These are phyloP conservation scores for Penicillium flavigenum DNA, from an alignment of 495 filamentous ascomycete species.

Conservation along the genomic window DNA sequence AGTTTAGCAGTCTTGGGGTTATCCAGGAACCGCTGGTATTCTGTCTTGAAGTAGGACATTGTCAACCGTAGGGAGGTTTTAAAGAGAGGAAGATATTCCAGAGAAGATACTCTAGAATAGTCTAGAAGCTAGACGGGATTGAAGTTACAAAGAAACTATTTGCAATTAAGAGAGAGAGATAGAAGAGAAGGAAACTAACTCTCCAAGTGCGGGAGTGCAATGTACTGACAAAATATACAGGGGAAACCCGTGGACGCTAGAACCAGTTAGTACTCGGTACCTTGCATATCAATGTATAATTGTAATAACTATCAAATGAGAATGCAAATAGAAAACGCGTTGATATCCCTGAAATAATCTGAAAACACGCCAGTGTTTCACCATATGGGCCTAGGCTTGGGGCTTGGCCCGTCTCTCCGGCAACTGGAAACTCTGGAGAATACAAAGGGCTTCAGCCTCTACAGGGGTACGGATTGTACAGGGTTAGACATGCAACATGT, in stretches of 20 bases:
- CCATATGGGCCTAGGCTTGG: constrained; percentile 13
- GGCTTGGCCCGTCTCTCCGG: constrained; percentile 31
- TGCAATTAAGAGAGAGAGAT: neutral
- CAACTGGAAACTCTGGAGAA: constrained; percentile 26
- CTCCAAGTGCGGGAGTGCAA: neutral
- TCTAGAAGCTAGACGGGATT: neutral
- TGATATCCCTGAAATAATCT: constrained; percentile 13
- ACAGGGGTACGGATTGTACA: constrained; percentile 1
- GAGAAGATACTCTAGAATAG: neutral
- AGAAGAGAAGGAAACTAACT: constrained; percentile 2
- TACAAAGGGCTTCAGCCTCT: neutral
- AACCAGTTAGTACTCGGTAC: constrained; percentile 10
- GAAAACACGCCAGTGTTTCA: constrained; percentile 48
- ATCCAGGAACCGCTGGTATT: constrained; percentile 78
- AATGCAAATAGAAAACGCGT: constrained; percentile 17
- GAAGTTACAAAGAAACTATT: constrained; percentile 9
- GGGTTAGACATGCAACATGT: neutral
- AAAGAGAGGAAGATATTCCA: constrained; percentile 11
- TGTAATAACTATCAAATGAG: constrained; percentile 12
- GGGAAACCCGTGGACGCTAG: neutral
- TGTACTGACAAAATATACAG: neutral
- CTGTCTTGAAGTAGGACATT: constrained; percentile 60
- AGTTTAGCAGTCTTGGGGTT: constrained; percentile 64
- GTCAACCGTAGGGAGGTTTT: constrained; percentile 12
- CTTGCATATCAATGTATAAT: constrained; percentile 7